These are phyloP conservation scores for Melampsora larici-populina DNA, from an alignment of 1,284 basidiomycete genomes.

Conservation along the genomic window DNA sequence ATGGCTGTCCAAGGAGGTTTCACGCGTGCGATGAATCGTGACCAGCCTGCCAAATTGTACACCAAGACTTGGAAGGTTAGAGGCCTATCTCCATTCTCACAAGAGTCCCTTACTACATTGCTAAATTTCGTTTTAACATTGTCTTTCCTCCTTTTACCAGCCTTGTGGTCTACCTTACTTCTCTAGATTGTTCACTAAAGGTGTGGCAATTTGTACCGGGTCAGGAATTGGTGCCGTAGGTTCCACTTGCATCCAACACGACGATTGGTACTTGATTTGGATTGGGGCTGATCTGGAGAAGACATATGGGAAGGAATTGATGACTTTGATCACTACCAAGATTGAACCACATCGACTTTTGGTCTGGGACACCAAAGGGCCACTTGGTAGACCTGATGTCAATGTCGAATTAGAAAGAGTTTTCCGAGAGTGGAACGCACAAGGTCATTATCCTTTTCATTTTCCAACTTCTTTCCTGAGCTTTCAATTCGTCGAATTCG, in stretches of 20 bases:
- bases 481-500: too few species aligned
- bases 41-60: slow-evolving; percentile 30
- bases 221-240: slow-evolving; percentile 72
- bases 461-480: background rate
- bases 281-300: slow-evolving; percentile 60
- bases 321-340: slow-evolving; percentile 65
- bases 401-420: slow-evolving; percentile 70
- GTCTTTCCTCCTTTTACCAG: slow-evolving; percentile 52
- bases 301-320: slow-evolving; percentile 72
- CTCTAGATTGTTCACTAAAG: slow-evolving; percentile 67
- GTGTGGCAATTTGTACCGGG: slow-evolving; percentile 71
- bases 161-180: slow-evolving; percentile 75
- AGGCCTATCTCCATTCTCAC: background rate
- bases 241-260: slow-evolving; percentile 69
- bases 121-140: background rate
- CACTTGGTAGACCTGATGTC: slow-evolving; percentile 69
- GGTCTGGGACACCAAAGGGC: slow-evolving; percentile 69
- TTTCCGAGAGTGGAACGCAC: slow-evolving; percentile 66
- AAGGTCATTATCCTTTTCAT: slow-evolving; percentile 57
- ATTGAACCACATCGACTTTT: slow-evolving; percentile 66
- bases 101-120: background rate
- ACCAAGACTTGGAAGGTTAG: slow-evolving; percentile 44
- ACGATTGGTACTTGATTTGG: slow-evolving; percentile 68
- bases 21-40: slow-evolving; percentile 38
- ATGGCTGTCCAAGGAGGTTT: slow-evolving; percentile 43